Base-by-base conservation (phyloP, 495 filamentous ascomycete genomes). In the Cercophora newfieldiana region DNA sequence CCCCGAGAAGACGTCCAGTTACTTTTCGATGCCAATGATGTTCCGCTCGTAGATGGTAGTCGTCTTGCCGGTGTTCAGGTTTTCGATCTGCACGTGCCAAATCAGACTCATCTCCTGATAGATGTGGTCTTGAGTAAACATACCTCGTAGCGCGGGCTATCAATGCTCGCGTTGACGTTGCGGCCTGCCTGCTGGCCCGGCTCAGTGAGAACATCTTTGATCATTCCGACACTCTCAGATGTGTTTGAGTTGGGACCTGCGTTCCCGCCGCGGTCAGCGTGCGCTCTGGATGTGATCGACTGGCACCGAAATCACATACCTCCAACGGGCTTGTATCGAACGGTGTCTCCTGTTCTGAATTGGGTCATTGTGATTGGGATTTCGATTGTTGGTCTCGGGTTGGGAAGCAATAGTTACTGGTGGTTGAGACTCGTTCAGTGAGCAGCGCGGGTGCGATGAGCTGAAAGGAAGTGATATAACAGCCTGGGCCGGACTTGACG, bases 291-390 rank as follows among this genome's bases (percentile, higher is more conserved):
- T 44, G 4, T 33, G 30, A 33, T 33, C 5, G 10, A 44, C 18
- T 44, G 2, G 2, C 12, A 14, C 37, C 2, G 37, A 16, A 14
- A 8, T 8, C 2, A 68, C 68, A 54, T 51, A 75, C 75, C 77
- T 55, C 77, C 77, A 31, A 79, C 74, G 30, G 78, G 77, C 75
- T 80, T 78, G 69, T 80, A 80, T 44, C 78, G 76, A 26, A 80
- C 78, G 29, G 67, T 54, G 21, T 79, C 66, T 26, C 78, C 78
- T 8, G n/a, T 49, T 25, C 59, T 65, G 68, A 72, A 75, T 44
- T 67, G 69, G 0, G 55, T 37, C 47, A 62, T 49, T 12, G n/a
- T n/a, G n/a, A n/a, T n/a, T n/a, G n/a, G n/a, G n/a, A n/a, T n/a
- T n/a, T n/a, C n/a, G n/a, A n/a, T 62, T 62, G 47, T 22, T 16